These are phyloP conservation scores for Grosmannia penicillata DNA, from an alignment of 2,329 filamentous ascomycete genomes.

Conservation along the genomic window DNA sequence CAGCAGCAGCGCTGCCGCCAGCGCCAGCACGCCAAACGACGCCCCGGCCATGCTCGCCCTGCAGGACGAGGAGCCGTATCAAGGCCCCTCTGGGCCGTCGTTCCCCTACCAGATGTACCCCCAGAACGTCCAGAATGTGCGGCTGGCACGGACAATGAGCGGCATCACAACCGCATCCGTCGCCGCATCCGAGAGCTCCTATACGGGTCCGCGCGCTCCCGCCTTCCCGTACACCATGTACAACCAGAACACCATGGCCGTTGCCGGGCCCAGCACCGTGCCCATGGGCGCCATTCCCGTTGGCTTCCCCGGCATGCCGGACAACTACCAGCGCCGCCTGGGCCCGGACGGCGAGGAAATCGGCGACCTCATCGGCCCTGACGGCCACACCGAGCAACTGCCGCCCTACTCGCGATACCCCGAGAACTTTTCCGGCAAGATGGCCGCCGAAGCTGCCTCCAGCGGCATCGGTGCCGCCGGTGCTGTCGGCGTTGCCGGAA, in stretches of 20 bases:
- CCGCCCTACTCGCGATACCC: conserved; percentile 87
- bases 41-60: conserved; percentile 11
- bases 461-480: conserved; percentile 2
- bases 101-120: conserved; percentile 78
- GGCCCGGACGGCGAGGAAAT: conserved; percentile 73
- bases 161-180: conserved; percentile 34
- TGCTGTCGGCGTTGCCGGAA: not conserved
- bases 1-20: conserved; percentile 14
- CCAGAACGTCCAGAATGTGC: conserved; percentile 61
- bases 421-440: conserved; percentile 52
- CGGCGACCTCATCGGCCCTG: conserved; percentile 74
- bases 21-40: too few species aligned
- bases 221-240: conserved; percentile 82
- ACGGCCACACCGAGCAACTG: conserved; percentile 80
- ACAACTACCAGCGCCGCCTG: conserved; percentile 55
- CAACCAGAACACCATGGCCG: conserved; percentile 55
- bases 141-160: conserved; percentile 59
- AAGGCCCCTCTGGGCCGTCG: conserved; percentile 57
- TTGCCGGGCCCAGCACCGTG: conserved; percentile 29
- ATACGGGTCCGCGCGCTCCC: conserved; percentile 48
- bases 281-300: conserved; percentile 37
- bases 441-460: conserved; percentile 10
- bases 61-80: conserved; percentile 47
- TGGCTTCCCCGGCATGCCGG: conserved; percentile 56
- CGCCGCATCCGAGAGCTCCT: conserved; percentile 26